phyloP scores from a whole-genome alignment of 1,284 basidiomycete species.

The Marasmius sp. region DNA sequence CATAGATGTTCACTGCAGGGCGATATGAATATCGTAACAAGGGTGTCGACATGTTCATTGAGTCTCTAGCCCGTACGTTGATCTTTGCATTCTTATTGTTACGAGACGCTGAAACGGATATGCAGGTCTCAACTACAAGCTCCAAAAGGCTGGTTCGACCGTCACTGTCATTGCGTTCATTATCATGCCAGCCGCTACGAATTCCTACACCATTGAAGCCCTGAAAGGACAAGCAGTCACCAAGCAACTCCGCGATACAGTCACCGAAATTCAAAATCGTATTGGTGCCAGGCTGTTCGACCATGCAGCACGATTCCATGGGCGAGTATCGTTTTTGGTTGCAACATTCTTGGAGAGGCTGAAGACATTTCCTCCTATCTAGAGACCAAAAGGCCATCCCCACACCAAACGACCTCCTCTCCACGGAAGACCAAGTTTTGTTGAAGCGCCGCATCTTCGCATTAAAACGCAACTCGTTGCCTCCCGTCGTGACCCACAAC shows the following conservation, averaged over 20 bases:
- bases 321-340: too few relatives aligned
- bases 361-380: conserved; percentile 11
- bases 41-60: conserved; percentile 99
- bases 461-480: conserved; percentile 90
- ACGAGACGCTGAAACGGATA: background rate
- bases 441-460: conserved; percentile 97
- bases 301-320: conserved; percentile 89
- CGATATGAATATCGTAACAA: conserved; percentile 99
- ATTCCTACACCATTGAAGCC: conserved; percentile 97
- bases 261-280: conserved; percentile 91
- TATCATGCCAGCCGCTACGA: conserved; percentile 96
- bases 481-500: conserved; percentile 95
- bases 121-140: conserved; percentile 77
- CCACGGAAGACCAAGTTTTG: conserved; percentile 91
- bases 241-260: conserved; percentile 93
- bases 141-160: conserved; percentile 80
- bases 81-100: conserved; percentile 2
- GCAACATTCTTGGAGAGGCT: too few relatives aligned
- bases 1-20: conserved; percentile 94
- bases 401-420: conserved; percentile 76
- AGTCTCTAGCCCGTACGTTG: conserved; percentile 81
- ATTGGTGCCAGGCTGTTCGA: conserved; percentile 93
- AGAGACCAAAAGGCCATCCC: conserved; percentile 79
- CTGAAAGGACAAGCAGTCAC: conserved; percentile 98
- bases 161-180: conserved; percentile 95